Conservation (phyloP, 192 early-diverging fungal species). For the Backusella psychrophila region DNA sequence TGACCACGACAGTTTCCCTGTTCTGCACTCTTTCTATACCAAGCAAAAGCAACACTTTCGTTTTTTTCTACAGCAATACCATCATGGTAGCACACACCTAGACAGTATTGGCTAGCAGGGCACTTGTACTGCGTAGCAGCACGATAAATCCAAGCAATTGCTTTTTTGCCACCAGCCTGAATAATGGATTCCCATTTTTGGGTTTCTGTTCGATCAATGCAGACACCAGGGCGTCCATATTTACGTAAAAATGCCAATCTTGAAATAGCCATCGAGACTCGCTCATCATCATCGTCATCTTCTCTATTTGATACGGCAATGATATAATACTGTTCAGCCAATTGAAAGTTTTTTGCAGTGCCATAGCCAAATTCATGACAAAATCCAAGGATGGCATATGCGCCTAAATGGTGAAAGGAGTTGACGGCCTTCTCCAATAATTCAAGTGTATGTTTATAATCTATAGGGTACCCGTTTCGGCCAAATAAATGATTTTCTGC, state of each 20-base stretch:
- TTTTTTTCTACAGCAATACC: slow-evolving; percentile 70
- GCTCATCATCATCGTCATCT: slow-evolving; percentile 57
- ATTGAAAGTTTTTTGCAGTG: neutral
- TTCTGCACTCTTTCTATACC: slow-evolving; percentile 65
- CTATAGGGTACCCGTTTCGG: slow-evolving; percentile 34
- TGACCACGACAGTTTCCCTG: slow-evolving; percentile 66
- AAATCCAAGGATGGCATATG: slow-evolving; percentile 70
- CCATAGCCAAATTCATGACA: slow-evolving; percentile 84
- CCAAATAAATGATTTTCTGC: slow-evolving; percentile 52
- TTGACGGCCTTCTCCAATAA: slow-evolving; percentile 48
- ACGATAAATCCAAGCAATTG: slow-evolving; percentile 60
- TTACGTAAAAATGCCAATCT: slow-evolving; percentile 76
- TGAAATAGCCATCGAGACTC: slow-evolving; percentile 60
- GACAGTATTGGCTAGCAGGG: slow-evolving; percentile 60
- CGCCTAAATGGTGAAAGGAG: slow-evolving; percentile 34
- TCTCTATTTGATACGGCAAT: slow-evolving; percentile 58
- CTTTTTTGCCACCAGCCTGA: slow-evolving; percentile 44
- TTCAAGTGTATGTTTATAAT: slow-evolving; percentile 51
- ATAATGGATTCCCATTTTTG: slow-evolving; percentile 72
- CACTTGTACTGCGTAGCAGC: slow-evolving; percentile 58
- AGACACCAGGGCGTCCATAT: slow-evolving; percentile 76
- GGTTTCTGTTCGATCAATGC: slow-evolving; percentile 75
- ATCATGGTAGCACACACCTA: slow-evolving; percentile 76
- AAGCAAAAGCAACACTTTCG: slow-evolving; percentile 58
- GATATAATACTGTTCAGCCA: slow-evolving; percentile 7